Base-by-base conservation (phyloP, 352 stramenopile species). In the Globisporangium mamillatum region DNA sequence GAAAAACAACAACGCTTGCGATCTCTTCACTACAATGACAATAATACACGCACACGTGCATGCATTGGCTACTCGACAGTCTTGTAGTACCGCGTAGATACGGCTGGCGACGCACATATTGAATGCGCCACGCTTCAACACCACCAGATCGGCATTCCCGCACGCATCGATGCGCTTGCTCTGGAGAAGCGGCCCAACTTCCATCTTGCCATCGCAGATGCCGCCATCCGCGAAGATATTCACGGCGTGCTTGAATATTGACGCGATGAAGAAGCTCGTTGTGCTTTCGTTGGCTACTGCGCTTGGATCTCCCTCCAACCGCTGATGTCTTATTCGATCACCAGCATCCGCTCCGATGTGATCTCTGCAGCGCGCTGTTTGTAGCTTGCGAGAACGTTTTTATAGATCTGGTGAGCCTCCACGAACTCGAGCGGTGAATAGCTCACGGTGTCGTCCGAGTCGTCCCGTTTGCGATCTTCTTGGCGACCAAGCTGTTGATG, bases 1-100 rank as follows among this genome's bases (percentile, higher is more conserved):
- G 63, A 74, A 74, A 52, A 52, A 10, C 44, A 66, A 46, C n/a
- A 22, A 3, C 4, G 3, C 14, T 46, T 16, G 4, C 50, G 16
- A 56, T 18, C 9, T 34, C 50, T 46, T 46, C 38, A 46, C 12
- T 20, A 46, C 38, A 4, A 20, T 20, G 38, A 46, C 12, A 44
- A 44, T 44, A 44, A 16, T 18, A 44, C 36, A 16, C 4, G 10
- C 36, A 46, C 18, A 2, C 4, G 18, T 20, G 12, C 38, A 46
- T 7, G 10, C 18, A 16, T 46, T 46, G 38, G 38, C 38, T 46
- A 20, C 38, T 46, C 4, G 20, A 20, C 12, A 46, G 38, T 46
- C 38, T 46, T 18, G 38, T 4, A 46, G 38, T 14, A 46, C 7
- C 38, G 38, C 38, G 38, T 46, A 46, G 38, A 46, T 18, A 46